phyloP scores from a whole-genome alignment of 495 filamentous ascomycete genomes.

The Jackrogersella minutella region DNA sequence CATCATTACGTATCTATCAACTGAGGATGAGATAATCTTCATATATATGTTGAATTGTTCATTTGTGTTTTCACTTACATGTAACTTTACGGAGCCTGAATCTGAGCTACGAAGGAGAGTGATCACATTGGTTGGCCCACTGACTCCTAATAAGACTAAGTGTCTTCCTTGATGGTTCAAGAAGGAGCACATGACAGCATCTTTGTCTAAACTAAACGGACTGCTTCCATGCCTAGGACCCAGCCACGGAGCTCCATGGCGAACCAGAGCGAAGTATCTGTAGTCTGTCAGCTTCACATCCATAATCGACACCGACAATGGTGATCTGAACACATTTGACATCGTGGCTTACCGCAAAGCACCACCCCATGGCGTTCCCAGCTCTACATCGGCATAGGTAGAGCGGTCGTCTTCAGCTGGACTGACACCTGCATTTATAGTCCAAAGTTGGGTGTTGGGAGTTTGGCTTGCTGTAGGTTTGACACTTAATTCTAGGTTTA shows the following conservation, averaged over 20 bases:
- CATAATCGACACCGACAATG: neutral
- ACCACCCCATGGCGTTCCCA: conserved; percentile 69
- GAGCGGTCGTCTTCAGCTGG: conserved; percentile 64
- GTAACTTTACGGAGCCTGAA: conserved; percentile 71
- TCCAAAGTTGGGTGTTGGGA: conserved; percentile 76
- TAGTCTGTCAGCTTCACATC: conserved; percentile 26
- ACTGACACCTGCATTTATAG: conserved; percentile 63
- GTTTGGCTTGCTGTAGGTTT: conserved; percentile 68
- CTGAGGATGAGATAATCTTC: conserved; percentile 19
- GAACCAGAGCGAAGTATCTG: conserved; percentile 80
- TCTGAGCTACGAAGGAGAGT: conserved; percentile 73
- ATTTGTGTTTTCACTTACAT: conserved; percentile 55
- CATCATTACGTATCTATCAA: conserved; percentile 68
- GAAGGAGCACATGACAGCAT: conserved; percentile 84
- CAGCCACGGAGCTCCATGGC: conserved; percentile 85
- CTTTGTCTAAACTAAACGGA: conserved; percentile 71
- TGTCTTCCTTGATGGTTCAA: conserved; percentile 76
- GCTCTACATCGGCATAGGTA: conserved; percentile 59
- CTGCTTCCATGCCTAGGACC: conserved; percentile 82
- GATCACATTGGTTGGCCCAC: conserved; percentile 74
- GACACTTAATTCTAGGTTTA: conserved; percentile 67
- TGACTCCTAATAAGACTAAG: conserved; percentile 83
- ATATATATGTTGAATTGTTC: neutral
- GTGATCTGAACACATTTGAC: neutral
- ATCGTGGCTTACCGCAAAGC: conserved; percentile 53